Percentiles rank a stretch among this genome's conserved stretches.
Conservation (phyloP, 306 rosid species). For the Ochetophila trinervis region DNA sequence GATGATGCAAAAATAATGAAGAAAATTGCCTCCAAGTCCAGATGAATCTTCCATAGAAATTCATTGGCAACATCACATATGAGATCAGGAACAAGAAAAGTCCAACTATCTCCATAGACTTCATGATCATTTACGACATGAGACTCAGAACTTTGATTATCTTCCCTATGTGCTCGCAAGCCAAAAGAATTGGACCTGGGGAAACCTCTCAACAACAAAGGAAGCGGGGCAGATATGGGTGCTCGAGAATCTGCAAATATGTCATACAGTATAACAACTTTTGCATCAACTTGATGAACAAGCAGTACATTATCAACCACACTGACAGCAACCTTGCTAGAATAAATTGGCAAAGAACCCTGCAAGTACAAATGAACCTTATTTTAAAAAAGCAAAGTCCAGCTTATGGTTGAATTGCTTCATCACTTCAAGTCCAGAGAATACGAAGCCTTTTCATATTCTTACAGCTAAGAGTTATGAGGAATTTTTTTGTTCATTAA, state of each 20-base stretch:
- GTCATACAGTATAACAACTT: slow-evolving; percentile 92
- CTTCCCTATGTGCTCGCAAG: slow-evolving; percentile 58
- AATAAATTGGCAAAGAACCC: slow-evolving; percentile 97
- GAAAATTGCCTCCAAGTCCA: slow-evolving; percentile 76
- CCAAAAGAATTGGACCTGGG: slow-evolving; percentile 53
- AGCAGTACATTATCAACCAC: slow-evolving; percentile 90
- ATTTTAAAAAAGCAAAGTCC: slow-evolving; percentile 11
- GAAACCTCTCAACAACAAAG: slow-evolving; percentile 76
- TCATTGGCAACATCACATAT: slow-evolving; percentile 69
- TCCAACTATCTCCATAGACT: slow-evolving; percentile 74
- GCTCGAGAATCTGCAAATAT: slow-evolving; percentile 82
- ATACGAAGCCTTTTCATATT: not conserved
- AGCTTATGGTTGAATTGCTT: slow-evolving; percentile 11
- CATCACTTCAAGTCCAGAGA: not conserved
- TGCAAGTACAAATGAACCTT: slow-evolving; percentile 43
- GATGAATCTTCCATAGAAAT: slow-evolving; percentile 76
- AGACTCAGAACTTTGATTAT: slow-evolving; percentile 45
- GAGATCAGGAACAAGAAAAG: slow-evolving; percentile 81
- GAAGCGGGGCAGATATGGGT: slow-evolving; percentile 97
- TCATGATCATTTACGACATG: slow-evolving; percentile 45
- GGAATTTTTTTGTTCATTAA: not conserved
- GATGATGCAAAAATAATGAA: slow-evolving; percentile 18
- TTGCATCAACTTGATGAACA: slow-evolving; percentile 95
- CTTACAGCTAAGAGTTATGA: no score
- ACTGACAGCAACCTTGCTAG: slow-evolving; percentile 81